Conservation (phyloP, 768 basidiomycete genomes). For the Trametes sanguinea region DNA sequence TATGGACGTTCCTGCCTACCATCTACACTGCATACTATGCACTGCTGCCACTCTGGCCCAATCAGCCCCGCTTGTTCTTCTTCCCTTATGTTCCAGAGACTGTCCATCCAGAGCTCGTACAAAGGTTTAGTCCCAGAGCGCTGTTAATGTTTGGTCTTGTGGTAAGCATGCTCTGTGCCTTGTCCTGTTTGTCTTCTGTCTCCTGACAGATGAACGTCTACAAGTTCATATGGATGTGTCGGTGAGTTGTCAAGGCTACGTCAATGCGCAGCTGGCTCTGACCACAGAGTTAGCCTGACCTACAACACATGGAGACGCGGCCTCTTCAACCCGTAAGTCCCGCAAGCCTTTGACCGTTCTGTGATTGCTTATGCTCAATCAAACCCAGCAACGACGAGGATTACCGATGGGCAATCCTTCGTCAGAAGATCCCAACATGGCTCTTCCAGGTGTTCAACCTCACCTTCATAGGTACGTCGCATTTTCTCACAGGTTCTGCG, state of each 20-base stretch:
- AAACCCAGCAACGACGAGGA: constrained; percentile 73
- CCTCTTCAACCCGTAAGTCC: constrained; percentile 66
- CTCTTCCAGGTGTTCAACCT: constrained; percentile 67
- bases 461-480: constrained; percentile 64
- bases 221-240: constrained; percentile 27
- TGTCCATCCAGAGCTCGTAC: constrained; percentile 35
- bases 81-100: constrained; percentile 57
- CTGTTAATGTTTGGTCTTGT: constrained; percentile 73
- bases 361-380: not conserved
- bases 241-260: constrained; percentile 14
- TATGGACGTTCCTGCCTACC: constrained; percentile 74
- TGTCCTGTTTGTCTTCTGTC: not conserved
- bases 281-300: constrained; percentile 46
- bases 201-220: not conserved
- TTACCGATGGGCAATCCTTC: constrained; percentile 86
- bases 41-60: constrained; percentile 64
- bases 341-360: not conserved
- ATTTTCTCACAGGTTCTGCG: not conserved
- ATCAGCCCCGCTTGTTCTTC: constrained; percentile 43
- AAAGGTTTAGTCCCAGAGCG: constrained; percentile 70
- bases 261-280: not conserved
- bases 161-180: constrained; percentile 37
- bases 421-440: constrained; percentile 54
- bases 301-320: constrained; percentile 88
- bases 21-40: constrained; percentile 85